phyloP scores from a whole-genome alignment of 106 monocot species.

The Posidonia australis region DNA sequence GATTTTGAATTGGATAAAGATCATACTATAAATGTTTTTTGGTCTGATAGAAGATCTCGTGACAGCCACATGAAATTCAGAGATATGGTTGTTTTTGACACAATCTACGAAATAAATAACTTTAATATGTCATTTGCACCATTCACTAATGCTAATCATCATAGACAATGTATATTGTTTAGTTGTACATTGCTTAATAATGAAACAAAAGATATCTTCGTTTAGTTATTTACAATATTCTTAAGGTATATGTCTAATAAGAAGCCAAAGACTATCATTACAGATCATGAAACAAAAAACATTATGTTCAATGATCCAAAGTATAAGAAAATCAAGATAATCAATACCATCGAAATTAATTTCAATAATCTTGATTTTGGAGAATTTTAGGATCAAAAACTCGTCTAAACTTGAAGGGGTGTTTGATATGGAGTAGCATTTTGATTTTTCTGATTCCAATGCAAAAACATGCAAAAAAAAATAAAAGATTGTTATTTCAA shows the following conservation, averaged over 20 bases:
- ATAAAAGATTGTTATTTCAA: no score
- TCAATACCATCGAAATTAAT: no score
- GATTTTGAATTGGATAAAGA: not conserved
- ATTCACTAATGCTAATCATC: not conserved
- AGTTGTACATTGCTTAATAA: not conserved
- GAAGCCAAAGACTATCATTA: not conserved
- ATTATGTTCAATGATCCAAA: no score
- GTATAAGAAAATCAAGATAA: no score
- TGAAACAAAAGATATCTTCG: not conserved
- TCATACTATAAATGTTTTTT: not conserved
- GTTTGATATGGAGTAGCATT: no score
- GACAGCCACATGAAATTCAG: not conserved
- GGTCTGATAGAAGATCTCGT: not conserved
- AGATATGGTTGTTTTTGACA: not conserved
- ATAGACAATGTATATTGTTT: not conserved
- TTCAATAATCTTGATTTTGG: no score
- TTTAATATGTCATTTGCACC: not conserved
- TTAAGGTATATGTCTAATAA: not conserved
- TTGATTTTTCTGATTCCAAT: no score
- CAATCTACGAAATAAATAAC: not conserved
- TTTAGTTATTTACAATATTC: not conserved
- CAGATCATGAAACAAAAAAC: no score
- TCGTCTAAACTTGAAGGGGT: no score
- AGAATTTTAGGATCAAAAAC: no score
- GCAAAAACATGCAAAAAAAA: no score